phyloP scores from a whole-genome alignment of 208 protist species.

The Acanthamoeba healyi region DNA sequence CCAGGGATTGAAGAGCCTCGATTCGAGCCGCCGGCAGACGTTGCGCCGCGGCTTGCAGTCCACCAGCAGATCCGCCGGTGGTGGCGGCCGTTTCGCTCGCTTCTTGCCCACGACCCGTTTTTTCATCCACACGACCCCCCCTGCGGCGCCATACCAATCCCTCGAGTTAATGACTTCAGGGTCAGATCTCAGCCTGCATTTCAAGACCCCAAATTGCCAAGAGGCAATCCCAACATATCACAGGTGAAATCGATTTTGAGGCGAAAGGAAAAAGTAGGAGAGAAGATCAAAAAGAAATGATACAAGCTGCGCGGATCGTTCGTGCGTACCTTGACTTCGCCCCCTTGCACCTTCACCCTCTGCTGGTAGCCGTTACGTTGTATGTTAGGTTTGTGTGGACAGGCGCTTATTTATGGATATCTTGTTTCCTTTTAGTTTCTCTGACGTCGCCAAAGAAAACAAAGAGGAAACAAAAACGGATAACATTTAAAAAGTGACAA shows the following conservation, averaged over 20 bases:
- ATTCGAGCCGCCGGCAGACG: neutral
- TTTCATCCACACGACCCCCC: neutral
- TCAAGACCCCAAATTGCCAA: too few relatives aligned
- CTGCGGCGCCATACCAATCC: too few relatives aligned
- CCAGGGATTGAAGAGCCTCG: neutral
- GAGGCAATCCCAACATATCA: neutral
- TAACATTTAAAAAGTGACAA: neutral
- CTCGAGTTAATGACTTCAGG: too few relatives aligned
- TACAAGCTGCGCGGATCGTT: too few relatives aligned
- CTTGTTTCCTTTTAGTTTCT: neutral
- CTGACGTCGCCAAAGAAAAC: neutral
- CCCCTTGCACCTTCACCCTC: too few relatives aligned
- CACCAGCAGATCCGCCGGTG: neutral
- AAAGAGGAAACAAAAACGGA: neutral
- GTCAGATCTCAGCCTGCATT: too few relatives aligned
- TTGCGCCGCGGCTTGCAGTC: neutral
- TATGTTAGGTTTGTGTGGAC: too few relatives aligned
- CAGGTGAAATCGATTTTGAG: too few relatives aligned
- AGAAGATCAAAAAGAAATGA: neutral
- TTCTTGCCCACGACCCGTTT: neutral
- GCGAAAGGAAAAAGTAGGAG: too few relatives aligned
- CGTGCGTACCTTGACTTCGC: too few relatives aligned
- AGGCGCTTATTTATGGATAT: too few relatives aligned
- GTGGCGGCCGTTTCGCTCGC: neutral
- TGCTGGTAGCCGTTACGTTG: neutral